Evolutionary conservation across 345 rosid species (phyloP).

Genomic region (Linum trigynum): DNA sequence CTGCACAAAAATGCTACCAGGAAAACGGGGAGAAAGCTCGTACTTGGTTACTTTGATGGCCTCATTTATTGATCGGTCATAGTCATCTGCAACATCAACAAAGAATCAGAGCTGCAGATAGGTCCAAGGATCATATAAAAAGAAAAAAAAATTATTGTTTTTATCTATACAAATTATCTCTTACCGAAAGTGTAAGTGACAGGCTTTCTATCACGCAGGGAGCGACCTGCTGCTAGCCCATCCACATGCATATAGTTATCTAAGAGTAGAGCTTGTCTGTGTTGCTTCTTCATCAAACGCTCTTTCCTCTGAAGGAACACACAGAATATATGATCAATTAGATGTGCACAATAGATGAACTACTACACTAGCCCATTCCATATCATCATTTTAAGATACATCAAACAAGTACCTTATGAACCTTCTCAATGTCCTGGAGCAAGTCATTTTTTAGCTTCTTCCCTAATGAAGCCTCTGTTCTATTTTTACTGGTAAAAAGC

Average conservation of each 20-base stretch:
- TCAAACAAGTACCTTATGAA: slow-evolving; percentile 63
- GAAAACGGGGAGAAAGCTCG: slow-evolving; percentile 10
- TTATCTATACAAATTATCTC: slow-evolving; percentile 3
- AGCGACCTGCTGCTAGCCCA: slow-evolving; percentile 74
- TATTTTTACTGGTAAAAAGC: slow-evolving; percentile 71
- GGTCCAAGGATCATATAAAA: not conserved
- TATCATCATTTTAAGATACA: not conserved
- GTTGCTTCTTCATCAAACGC: slow-evolving; percentile 79
- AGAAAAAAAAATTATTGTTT: not conserved
- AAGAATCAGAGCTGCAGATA: not conserved
- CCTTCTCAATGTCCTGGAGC: slow-evolving; percentile 96
- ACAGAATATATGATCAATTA: not conserved
- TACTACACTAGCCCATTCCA: not conserved
- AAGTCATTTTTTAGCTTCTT: slow-evolving; percentile 79
- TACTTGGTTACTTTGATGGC: slow-evolving; percentile 97
- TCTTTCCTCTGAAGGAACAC: slow-evolving; percentile 58
- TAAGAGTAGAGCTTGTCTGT: slow-evolving; percentile 81
- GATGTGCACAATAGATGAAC: not conserved
- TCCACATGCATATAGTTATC: slow-evolving; percentile 58
- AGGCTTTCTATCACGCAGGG: slow-evolving; percentile 89
- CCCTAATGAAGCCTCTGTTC: slow-evolving; percentile 81
- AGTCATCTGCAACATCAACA: slow-evolving; percentile 67
- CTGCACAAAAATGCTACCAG: not conserved
- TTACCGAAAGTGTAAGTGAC: slow-evolving; percentile 94
- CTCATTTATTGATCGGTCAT: slow-evolving; percentile 93